Percentiles rank a stretch among this genome's conserved stretches.
Conservation (phyloP, 1,139 yeast species). For the Scheffersomyces lignicola region DNA sequence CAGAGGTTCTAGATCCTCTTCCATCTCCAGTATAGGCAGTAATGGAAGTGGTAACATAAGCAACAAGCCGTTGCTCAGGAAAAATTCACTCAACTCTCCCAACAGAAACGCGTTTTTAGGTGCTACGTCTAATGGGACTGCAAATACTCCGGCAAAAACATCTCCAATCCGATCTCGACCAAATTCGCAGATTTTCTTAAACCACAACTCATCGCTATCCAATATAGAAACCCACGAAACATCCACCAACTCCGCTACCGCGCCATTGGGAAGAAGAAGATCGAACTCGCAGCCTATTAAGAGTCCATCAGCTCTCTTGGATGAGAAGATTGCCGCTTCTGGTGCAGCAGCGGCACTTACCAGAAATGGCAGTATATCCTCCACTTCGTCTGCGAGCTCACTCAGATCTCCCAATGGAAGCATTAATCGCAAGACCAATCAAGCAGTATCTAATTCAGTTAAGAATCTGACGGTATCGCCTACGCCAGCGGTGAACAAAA, state of each 20-base stretch:
- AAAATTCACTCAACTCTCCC: constrained; percentile 20
- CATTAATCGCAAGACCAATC: constrained; percentile 3
- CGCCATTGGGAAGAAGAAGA: constrained; percentile 28
- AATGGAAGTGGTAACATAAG: constrained; percentile 14
- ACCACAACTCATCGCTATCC: constrained; percentile 22
- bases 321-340: constrained; percentile 25
- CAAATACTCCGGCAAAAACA: constrained; percentile 10
- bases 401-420: constrained; percentile 6
- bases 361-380: constrained; percentile 12
- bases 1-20: constrained; percentile 28
- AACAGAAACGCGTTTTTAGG: constrained; percentile 16
- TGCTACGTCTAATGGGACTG: not conserved
- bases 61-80: constrained; percentile 13
- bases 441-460: constrained; percentile 3
- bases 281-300: constrained; percentile 43
- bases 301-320: constrained; percentile 1
- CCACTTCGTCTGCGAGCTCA: constrained; percentile 7
- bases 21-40: constrained; percentile 27
- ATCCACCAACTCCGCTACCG: not conserved
- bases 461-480: constrained; percentile 10
- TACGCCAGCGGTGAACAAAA: constrained; percentile 12
- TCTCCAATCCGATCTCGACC: constrained; percentile 23
- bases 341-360: constrained; percentile 40
- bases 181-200: constrained; percentile 27
- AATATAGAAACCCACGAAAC: constrained; percentile 5